Conservation (phyloP, 2,329 filamentous ascomycete species). For the Clonostachys byssicola region DNA sequence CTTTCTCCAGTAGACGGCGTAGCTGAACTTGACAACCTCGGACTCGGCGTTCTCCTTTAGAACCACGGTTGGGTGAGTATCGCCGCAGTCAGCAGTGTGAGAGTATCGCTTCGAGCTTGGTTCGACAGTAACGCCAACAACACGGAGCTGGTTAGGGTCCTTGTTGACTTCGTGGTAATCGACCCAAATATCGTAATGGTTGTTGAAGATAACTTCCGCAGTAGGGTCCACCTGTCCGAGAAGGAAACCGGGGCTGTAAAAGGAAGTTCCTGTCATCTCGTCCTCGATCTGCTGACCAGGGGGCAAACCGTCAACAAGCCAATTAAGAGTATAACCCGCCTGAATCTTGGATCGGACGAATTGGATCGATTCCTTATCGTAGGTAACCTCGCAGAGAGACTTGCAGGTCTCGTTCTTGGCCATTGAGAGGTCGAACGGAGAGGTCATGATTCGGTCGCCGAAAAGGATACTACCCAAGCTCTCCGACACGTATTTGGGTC, state of each 20-base stretch:
- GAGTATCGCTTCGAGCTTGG: constrained; percentile 66
- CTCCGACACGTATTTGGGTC: constrained; percentile 77
- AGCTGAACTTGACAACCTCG: constrained; percentile 75
- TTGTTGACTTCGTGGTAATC: constrained; percentile 82
- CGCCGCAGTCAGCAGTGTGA: constrained; percentile 59
- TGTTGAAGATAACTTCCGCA: constrained; percentile 68
- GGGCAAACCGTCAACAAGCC: constrained; percentile 91
- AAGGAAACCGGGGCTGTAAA: constrained; percentile 89
- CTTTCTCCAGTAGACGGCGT: constrained; percentile 84
- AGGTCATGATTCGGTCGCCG: constrained; percentile 96
- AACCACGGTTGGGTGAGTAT: constrained; percentile 50
- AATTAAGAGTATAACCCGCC: constrained; percentile 89
- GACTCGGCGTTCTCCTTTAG: constrained; percentile 52
- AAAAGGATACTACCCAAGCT: constrained; percentile 90
- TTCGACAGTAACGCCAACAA: constrained; percentile 88
- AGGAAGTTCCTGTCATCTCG: constrained; percentile 69
- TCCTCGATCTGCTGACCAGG: constrained; percentile 82
- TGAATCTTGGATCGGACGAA: constrained; percentile 82
- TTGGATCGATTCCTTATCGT: constrained; percentile 59
- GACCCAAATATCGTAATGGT: constrained; percentile 91
- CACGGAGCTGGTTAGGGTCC: constrained; percentile 67
- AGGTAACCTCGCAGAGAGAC: constrained; percentile 64
- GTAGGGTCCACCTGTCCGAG: constrained; percentile 57
- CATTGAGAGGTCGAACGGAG: constrained; percentile 88
- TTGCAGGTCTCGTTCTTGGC: constrained; percentile 84